These are phyloP conservation scores for Arthrobotrys conoides DNA, from an alignment of 2,329 filamentous ascomycete genomes.

Conservation along the genomic window DNA sequence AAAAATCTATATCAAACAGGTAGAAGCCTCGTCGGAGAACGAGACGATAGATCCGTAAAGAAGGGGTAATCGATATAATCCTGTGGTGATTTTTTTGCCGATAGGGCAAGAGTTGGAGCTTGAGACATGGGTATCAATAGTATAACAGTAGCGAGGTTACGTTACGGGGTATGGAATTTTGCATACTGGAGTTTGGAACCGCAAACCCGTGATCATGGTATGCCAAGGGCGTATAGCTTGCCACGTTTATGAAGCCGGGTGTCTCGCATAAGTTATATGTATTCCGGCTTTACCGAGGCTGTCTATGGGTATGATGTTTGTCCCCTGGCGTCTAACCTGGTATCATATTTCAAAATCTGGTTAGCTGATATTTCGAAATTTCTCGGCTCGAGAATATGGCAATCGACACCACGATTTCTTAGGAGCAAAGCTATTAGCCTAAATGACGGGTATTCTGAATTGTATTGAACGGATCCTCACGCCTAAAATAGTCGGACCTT, in stretches of 20 bases:
- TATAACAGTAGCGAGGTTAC: neutral
- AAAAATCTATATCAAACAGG: too few species aligned
- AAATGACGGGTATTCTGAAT: constrained; percentile 1
- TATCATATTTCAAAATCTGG: neutral
- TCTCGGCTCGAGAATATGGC: neutral
- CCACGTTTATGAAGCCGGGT: constrained; percentile 2
- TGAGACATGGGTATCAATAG: neutral
- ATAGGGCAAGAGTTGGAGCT: neutral
- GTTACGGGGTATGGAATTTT: neutral
- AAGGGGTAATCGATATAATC: constrained; percentile 4
- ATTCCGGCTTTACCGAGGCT: neutral
- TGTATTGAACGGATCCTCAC: neutral
- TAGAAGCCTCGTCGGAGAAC: too few species aligned
- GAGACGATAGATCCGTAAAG: neutral
- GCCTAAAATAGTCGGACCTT: constrained; percentile 12
- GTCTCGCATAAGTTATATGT: neutral
- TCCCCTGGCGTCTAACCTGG: neutral
- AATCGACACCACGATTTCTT: neutral
- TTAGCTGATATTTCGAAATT: too few species aligned
- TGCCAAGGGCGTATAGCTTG: neutral
- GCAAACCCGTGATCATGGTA: neutral
- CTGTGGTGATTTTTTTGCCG: neutral
- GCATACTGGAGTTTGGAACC: neutral
- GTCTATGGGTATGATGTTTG: neutral
- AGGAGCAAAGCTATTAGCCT: constrained; percentile 1